Conservation (phyloP, 78 protist genomes). For the slime mould (Dictyostelium discoideum) region dicty_2.7 NC_007091.3:515501-516000, state of each 20-base stretch:
- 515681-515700: not conserved
- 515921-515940: no score
- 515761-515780: not conserved
- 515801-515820: constrained; percentile 10
- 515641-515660: not conserved
- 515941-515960: no score
- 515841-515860: constrained; percentile 50
- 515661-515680: not conserved
- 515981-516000: constrained; percentile 31
- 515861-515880: constrained; percentile 35
- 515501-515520: no score
- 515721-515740: not conserved
- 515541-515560: no score
- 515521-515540: no score
- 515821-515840: constrained; percentile 39
- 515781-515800: constrained; percentile 28
- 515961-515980: no score
- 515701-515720: not conserved
- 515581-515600: not conserved
- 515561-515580: not conserved
- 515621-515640: not conserved
- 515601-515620: not conserved
- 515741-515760: not conserved
- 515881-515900: not conserved
- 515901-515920: no score